A percentile compares a stretch with the other conserved stretches of the same genome.
These are phyloP conservation scores for Petasospora fabianii DNA, from an alignment of 1,139 yeast species.

Conservation along the genomic window DNA sequence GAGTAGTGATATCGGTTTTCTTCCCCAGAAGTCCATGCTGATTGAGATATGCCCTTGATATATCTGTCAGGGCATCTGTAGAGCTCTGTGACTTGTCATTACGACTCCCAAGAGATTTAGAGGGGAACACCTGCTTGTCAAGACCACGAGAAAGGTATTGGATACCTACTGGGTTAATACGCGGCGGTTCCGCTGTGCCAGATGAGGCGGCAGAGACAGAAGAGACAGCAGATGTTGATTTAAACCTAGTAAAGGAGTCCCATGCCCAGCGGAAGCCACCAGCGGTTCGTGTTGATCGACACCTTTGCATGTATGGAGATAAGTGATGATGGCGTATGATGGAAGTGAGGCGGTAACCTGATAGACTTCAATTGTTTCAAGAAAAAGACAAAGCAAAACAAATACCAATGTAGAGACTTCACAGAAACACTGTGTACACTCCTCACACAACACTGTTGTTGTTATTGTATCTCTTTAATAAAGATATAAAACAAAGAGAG, in stretches of 20 bases:
- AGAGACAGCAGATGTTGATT: neutral
- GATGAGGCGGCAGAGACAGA: too few relatives aligned
- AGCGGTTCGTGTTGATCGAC: neutral
- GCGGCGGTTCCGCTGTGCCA: conserved; percentile 49
- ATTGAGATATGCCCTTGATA: conserved; percentile 60
- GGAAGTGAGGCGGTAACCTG: neutral
- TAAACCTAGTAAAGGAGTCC: neutral
- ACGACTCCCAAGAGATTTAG: too few relatives aligned
- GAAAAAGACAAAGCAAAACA: neutral
- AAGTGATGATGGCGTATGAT: neutral
- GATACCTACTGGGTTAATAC: conserved; percentile 66
- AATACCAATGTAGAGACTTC: too few relatives aligned
- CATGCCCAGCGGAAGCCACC: conserved; percentile 1
- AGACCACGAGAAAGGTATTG: conserved; percentile 63
- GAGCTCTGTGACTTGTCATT: too few relatives aligned
- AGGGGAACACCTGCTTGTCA: conserved; percentile 61
- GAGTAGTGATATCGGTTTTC: conserved; percentile 60
- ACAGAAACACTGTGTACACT: too few relatives aligned
- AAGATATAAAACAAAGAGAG: neutral
- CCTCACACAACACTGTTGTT: too few relatives aligned
- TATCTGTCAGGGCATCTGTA: conserved; percentile 44
- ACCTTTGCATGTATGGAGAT: conserved; percentile 5
- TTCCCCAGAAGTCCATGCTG: conserved; percentile 74
- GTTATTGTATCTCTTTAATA: too few relatives aligned
- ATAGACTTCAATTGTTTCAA: neutral